Evolutionary conservation across 805 yeast genomes (phyloP), one percentile per base, ranked within the genome.

Genomic region (Starmerella floricola): DNA sequence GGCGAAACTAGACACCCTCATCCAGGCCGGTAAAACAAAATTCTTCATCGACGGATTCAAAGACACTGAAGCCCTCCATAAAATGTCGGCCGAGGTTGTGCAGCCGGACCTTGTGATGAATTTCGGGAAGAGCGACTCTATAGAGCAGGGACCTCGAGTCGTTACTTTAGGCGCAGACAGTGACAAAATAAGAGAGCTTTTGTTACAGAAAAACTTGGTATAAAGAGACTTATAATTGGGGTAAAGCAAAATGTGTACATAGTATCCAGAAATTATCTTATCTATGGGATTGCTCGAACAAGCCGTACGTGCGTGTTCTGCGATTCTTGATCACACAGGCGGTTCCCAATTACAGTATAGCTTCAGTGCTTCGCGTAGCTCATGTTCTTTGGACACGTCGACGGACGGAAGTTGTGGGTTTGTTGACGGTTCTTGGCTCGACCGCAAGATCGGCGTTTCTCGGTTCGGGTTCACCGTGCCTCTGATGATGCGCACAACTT

Each of bases 401-500:
- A 47, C 38, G 10, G 44, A 16, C 11, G 91, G 86, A 45, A 84
- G 94, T 45, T 73, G 72, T 23, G 35, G 26, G 26, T 28, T 26
- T 3, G 23, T 23, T 8, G 24, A 17, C 2, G 31, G 75, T 40
- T 34, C 52, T 72, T 78, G 1, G 79, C 78, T 0, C 94, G 79
- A 60, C 0, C 87, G 86, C 31, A 87, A 68, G 16, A 86, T 71
- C 1, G 87, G 88, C 0, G 95, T 82, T 18, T 68, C 67, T 1
- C 81, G 69, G 56, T 88, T 87, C n/a, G 74, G 69, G 23, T 87
- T 80, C 28, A 76, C 72, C 0, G 96, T 87, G 45, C 87, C 64
- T 52, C 81, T 79, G 5, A 80, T 79, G 26, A 88, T 37, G 2
- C 47, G 40, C 8, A 36, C 40, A 13, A 49, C 46, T 26, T 49